Evolutionary conservation across 352 stramenopile genomes (phyloP).

Genomic region (Globisporangium alternatum): DNA sequence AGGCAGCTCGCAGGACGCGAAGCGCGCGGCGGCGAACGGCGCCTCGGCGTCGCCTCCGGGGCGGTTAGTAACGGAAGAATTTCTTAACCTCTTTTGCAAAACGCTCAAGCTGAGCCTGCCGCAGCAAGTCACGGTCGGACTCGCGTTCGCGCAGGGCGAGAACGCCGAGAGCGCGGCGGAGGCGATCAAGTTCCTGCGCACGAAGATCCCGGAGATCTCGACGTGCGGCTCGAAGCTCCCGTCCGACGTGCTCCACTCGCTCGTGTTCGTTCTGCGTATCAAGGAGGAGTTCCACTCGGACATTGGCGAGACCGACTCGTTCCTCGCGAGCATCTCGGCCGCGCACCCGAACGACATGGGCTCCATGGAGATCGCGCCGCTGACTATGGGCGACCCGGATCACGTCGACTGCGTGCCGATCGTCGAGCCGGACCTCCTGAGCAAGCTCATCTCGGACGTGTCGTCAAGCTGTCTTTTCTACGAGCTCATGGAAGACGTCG

Average conservation of each 20-base stretch:
- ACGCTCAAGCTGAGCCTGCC: conserved; percentile 83
- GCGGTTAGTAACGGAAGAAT: conserved; percentile 73
- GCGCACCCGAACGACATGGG: conserved; percentile 87
- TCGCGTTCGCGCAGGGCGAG: conserved; percentile 80
- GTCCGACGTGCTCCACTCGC: conserved; percentile 76
- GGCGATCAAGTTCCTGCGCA: conserved; percentile 74
- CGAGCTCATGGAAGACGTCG: conserved; percentile 90
- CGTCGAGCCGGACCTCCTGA: conserved; percentile 58
- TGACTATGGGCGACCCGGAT: conserved; percentile 85
- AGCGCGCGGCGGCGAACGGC: conserved; percentile 20
- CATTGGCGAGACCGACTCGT: conserved; percentile 79
- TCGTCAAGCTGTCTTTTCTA: conserved; percentile 83
- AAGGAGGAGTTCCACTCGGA: conserved; percentile 75
- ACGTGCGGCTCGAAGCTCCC: conserved; percentile 79
- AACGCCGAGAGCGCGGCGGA: conserved; percentile 50
- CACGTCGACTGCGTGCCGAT: conserved; percentile 78
- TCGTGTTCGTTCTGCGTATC: conserved; percentile 80
- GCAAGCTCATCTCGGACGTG: conserved; percentile 79
- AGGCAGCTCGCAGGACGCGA: conserved; percentile 43
- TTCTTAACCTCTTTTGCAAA: conserved; percentile 71
- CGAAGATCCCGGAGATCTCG: conserved; percentile 85
- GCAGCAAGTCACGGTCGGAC: conserved; percentile 80
- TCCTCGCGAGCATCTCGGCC: conserved; percentile 81
- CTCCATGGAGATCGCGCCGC: conserved; percentile 77
- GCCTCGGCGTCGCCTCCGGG: conserved; percentile 13